Evolutionary conservation across 2,329 filamentous ascomycete genomes (phyloP).

Genomic region (Venturia carpophila): DNA sequence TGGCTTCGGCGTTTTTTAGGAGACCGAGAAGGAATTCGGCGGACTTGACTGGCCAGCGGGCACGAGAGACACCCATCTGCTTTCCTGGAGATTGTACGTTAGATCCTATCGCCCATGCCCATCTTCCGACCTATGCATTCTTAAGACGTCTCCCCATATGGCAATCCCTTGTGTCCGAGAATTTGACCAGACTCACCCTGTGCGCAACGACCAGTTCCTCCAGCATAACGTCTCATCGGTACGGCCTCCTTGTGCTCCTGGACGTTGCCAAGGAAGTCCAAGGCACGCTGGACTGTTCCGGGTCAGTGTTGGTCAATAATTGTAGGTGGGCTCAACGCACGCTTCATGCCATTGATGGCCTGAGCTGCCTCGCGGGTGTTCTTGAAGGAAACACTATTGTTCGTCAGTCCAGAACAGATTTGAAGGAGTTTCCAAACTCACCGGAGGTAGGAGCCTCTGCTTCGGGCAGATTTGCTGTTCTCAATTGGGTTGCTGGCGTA

Average conservation of each 20-base stretch:
- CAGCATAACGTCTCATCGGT: constrained; percentile 95
- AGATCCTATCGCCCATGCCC: neutral
- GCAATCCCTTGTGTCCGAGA: constrained; percentile 8
- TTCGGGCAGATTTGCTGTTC: constrained; percentile 88
- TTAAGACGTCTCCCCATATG: constrained; percentile 18
- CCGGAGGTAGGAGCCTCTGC: constrained; percentile 96
- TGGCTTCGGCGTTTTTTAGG: constrained; percentile 49
- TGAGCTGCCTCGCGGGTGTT: constrained; percentile 99
- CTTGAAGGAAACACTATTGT: constrained; percentile 96
- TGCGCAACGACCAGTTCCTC: constrained; percentile 88
- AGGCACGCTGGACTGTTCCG: constrained; percentile 63
- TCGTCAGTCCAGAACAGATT: constrained; percentile 98
- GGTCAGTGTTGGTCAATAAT: neutral
- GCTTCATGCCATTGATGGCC: constrained; percentile 98
- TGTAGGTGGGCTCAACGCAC: neutral
- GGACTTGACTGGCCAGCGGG: constrained; percentile 98
- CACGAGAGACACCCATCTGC: constrained; percentile 95
- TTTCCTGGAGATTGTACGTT: constrained; percentile 58
- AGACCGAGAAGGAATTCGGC: constrained; percentile 96
- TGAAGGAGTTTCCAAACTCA: constrained; percentile 62
- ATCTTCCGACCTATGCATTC: neutral
- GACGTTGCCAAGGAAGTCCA: constrained; percentile 97
- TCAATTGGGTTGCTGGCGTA: constrained; percentile 90
- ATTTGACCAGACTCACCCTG: constrained; percentile 63
- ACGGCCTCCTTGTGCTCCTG: constrained; percentile 95